A percentile compares a stretch with the other conserved stretches of the same genome.
Conservation (phyloP, 495 filamentous ascomycete species). For the Coniosporium apollinis region DNA sequence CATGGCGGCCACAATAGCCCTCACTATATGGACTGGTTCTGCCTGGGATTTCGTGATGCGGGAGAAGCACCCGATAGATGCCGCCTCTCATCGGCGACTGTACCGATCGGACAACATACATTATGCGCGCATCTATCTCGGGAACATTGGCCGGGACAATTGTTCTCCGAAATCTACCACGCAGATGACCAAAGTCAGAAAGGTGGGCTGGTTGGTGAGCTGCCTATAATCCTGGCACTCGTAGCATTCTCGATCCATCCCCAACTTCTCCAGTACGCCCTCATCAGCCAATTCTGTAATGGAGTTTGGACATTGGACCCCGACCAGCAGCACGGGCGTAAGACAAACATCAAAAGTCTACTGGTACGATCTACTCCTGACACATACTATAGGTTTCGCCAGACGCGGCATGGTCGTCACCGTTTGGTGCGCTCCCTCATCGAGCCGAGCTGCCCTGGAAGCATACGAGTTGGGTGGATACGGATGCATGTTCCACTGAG, state of each 20-base stretch:
- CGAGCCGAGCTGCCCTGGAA: neutral
- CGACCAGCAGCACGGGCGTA: conserved; percentile 2
- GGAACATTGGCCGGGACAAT: conserved; percentile 12
- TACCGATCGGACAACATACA: conserved; percentile 6
- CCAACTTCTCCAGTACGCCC: neutral
- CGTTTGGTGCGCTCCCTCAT: neutral
- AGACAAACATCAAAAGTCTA: neutral
- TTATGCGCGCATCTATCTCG: conserved; percentile 7
- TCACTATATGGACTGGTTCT: conserved; percentile 5
- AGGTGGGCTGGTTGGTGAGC: conserved; percentile 18
- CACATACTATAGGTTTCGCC: neutral
- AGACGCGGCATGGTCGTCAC: conserved; percentile 3
- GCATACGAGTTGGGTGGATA: neutral
- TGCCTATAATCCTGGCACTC: conserved; percentile 18
- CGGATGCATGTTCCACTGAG: neutral
- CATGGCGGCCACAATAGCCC: neutral
- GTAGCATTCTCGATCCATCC: conserved; percentile 12
- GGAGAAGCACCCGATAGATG: no score
- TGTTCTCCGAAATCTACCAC: conserved; percentile 18
- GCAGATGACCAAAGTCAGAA: conserved; percentile 1
- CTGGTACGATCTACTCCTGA: neutral
- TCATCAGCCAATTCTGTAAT: conserved; percentile 4
- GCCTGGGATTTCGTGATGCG: conserved; percentile 7
- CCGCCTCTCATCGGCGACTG: conserved; percentile 3
- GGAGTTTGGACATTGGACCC: conserved; percentile 5